phyloP scores from a whole-genome alignment of 345 rosid species.

The Heritiera fomes region DNA sequence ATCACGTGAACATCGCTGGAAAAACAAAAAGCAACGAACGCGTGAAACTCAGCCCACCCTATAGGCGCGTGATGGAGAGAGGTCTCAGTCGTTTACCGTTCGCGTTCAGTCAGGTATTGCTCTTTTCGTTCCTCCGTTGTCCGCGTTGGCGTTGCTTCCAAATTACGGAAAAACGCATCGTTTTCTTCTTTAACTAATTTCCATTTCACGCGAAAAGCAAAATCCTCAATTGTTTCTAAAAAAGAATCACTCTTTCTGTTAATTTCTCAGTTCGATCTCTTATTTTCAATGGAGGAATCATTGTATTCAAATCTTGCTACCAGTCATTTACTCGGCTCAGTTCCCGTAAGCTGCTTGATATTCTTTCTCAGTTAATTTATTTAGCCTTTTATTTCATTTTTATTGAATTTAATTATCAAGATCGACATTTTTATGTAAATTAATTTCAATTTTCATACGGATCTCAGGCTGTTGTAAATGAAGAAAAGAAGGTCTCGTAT shows the following conservation, averaged over 20 bases:
- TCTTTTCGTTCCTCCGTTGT: constrained; percentile 16
- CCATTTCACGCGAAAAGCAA: neutral
- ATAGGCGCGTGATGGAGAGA: constrained; percentile 32
- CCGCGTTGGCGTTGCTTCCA: constrained; percentile 17
- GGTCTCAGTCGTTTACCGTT: neutral
- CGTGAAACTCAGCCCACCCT: neutral
- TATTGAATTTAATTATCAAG: neutral
- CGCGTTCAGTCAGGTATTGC: neutral
- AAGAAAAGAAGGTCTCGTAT: constrained; percentile 43
- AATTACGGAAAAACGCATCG: constrained; percentile 27
- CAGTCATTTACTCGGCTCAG: constrained; percentile 85
- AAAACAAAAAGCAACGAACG: neutral
- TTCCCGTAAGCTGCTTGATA: constrained; percentile 55
- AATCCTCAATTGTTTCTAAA: neutral
- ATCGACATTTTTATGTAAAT: neutral
- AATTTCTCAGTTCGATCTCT: constrained; percentile 21
- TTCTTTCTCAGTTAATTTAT: constrained; percentile 2
- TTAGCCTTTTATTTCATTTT: neutral
- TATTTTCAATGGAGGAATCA: constrained; percentile 58
- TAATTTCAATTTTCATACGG: neutral
- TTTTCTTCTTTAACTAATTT: neutral
- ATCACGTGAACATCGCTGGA: neutral
- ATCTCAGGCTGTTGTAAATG: constrained; percentile 63
- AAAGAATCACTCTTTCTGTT: neutral
- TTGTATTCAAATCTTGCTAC: constrained; percentile 56